phyloP scores from a whole-genome alignment of 441 rosid species.

The Mallotus repandus region DNA sequence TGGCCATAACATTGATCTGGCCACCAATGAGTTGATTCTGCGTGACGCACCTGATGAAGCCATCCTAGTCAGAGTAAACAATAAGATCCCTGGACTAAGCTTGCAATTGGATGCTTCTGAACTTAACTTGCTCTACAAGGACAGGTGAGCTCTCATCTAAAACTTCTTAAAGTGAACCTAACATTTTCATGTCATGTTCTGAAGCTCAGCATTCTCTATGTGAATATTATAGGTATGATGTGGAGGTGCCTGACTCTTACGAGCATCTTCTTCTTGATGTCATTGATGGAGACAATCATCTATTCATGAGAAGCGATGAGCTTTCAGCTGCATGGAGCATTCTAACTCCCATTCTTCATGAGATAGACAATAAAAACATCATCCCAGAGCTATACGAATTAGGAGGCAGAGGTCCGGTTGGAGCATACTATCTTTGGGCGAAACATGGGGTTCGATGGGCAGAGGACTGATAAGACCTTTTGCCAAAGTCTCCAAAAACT shows the following conservation, averaged over 20 bases:
- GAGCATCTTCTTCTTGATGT: conserved; percentile 82
- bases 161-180: background rate
- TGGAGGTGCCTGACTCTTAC: conserved; percentile 74
- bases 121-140: conserved; percentile 75
- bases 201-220: background rate
- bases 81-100: conserved; percentile 76
- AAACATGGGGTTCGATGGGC: conserved; percentile 65
- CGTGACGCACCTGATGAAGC: conserved; percentile 72
- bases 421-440: conserved; percentile 74
- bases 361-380: conserved; percentile 55
- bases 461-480: conserved; percentile 37
- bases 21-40: conserved; percentile 67
- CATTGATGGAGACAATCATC: conserved; percentile 77
- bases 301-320: conserved; percentile 80
- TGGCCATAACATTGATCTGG: conserved; percentile 48
- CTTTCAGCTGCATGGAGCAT: conserved; percentile 74
- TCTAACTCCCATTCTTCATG: conserved; percentile 50
- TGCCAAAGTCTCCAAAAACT: background rate
- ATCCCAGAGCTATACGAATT: conserved; percentile 62
- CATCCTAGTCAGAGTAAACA: conserved; percentile 69
- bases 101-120: conserved; percentile 75
- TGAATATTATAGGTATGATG: conserved; percentile 45
- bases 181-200: background rate
- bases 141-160: conserved; percentile 38
- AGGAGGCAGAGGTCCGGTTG: conserved; percentile 80